Percentiles rank a stretch among this genome's conserved stretches.
Evolutionary conservation across 192 early-diverging fungal species (phyloP).

Genomic region (Backusella luteola): DNA sequence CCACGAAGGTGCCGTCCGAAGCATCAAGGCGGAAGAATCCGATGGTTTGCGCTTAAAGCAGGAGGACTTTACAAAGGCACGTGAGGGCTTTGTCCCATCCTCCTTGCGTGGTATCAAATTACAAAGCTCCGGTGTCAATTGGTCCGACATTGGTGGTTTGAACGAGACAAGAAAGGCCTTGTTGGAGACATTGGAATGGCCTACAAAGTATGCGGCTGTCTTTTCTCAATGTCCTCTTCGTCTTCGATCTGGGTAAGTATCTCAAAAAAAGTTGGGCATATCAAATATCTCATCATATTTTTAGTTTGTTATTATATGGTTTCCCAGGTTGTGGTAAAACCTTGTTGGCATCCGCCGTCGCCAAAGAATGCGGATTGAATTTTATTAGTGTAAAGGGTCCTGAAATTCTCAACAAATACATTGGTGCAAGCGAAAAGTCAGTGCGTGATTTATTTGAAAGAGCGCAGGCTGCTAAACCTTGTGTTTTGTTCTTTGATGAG

Average conservation of each 20-base stretch:
- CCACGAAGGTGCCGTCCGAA: conserved; percentile 77
- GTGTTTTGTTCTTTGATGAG: conserved; percentile 98
- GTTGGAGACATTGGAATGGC: conserved; percentile 94
- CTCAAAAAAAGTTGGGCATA: too few relatives aligned
- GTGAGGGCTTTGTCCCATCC: conserved; percentile 76
- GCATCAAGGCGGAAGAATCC: conserved; percentile 29
- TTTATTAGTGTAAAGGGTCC: conserved; percentile 98
- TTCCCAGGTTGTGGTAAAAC: conserved; percentile 99
- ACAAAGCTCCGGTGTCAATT: conserved; percentile 70
- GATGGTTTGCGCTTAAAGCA: conserved; percentile 39
- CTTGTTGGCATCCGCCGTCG: conserved; percentile 90
- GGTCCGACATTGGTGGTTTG: conserved; percentile 89
- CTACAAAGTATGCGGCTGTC: conserved; percentile 87
- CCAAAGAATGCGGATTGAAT: conserved; percentile 95
- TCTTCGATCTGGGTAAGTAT: conserved; percentile 72
- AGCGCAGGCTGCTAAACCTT: conserved; percentile 90
- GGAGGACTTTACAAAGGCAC: conserved; percentile 72
- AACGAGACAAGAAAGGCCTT: conserved; percentile 76
- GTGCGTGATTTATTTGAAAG: conserved; percentile 94
- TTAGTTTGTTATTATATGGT: conserved; percentile 87
- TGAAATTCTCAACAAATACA: conserved; percentile 98
- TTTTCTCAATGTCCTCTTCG: conserved; percentile 88
- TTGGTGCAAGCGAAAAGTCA: conserved; percentile 94
- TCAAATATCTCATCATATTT: neutral
- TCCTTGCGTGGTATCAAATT: conserved; percentile 78